Conservation (phyloP, 106 monocot species). For the Acorus gramineus region DNA sequence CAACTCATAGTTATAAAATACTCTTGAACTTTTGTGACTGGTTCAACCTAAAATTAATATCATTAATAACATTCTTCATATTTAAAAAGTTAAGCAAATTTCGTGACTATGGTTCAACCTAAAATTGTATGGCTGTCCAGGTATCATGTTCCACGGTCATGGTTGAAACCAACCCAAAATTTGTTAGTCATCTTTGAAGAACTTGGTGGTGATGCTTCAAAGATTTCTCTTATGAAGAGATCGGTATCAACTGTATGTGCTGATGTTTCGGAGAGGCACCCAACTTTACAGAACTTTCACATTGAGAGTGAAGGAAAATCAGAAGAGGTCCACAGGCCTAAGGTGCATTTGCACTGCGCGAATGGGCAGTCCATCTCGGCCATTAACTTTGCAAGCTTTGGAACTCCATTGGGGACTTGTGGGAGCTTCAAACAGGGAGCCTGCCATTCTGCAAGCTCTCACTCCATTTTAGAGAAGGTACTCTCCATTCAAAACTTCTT, state of each 20-base stretch:
- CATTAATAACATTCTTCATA: too few species aligned
- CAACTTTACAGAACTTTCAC: slow-evolving; percentile 72
- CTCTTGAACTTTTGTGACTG: too few species aligned
- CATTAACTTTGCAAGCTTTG: slow-evolving; percentile 94
- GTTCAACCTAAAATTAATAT: too few species aligned
- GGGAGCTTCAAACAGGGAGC: slow-evolving; percentile 78
- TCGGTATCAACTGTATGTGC: slow-evolving; percentile 75
- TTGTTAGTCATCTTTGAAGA: slow-evolving; percentile 88
- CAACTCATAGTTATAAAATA: neutral
- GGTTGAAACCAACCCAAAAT: slow-evolving; percentile 72
- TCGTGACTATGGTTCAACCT: too few species aligned
- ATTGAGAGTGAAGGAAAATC: slow-evolving; percentile 49
- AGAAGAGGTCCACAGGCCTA: slow-evolving; percentile 42
- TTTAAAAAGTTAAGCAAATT: too few species aligned
- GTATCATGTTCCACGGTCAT: slow-evolving; percentile 95
- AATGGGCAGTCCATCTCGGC: slow-evolving; percentile 70
- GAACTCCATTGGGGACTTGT: slow-evolving; percentile 79
- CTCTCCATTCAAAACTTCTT: too few species aligned
- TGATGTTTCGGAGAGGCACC: slow-evolving; percentile 85
- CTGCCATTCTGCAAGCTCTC: slow-evolving; percentile 72
- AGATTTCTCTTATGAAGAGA: slow-evolving; percentile 64
- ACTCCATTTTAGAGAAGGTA: slow-evolving; percentile 70
- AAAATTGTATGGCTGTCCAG: slow-evolving; percentile 26
- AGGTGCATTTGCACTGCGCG: slow-evolving; percentile 71
- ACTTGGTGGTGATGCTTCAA: slow-evolving; percentile 71